phyloP scores from a whole-genome alignment of 345 rosid genomes.

The Eutrema japonicum region DNA sequence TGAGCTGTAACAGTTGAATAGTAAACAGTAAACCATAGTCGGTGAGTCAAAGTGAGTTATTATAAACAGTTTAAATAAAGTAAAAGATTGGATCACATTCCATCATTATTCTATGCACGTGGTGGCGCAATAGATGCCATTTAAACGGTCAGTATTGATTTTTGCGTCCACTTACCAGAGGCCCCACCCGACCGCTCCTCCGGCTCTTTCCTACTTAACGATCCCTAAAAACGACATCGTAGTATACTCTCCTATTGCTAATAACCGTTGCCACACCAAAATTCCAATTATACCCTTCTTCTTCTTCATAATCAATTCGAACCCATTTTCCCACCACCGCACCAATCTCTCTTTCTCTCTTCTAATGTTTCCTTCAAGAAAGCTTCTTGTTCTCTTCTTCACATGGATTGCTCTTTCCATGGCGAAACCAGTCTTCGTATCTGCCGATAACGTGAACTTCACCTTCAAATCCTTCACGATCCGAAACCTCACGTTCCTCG shows the following conservation, averaged over 20 bases:
- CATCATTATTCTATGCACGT: conserved; percentile 28
- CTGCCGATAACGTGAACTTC: conserved; percentile 51
- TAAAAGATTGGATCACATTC: conserved; percentile 11
- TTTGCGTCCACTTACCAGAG: conserved; percentile 35
- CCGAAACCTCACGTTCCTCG: conserved; percentile 88
- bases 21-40: conserved; percentile 24
- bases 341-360: conserved; percentile 17
- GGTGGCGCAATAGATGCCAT: conserved; percentile 39
- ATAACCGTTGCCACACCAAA: conserved; percentile 48
- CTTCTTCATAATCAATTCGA: conserved; percentile 56
- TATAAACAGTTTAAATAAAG: conserved; percentile 20
- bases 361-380: conserved; percentile 49
- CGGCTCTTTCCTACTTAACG: conserved; percentile 1
- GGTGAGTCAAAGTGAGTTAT: conserved; percentile 32
- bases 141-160: conserved; percentile 45
- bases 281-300: conserved; percentile 27
- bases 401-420: conserved; percentile 43
- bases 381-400: conserved; percentile 51
- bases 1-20: too few relatives aligned
- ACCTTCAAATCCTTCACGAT: conserved; percentile 62
- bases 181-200: conserved; percentile 45
- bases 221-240: conserved; percentile 20
- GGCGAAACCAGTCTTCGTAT: conserved; percentile 23
- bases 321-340: conserved; percentile 53
- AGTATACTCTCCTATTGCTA: not conserved